Evolutionary conservation across 257 asterid species (phyloP), one percentile per base, ranked within the genome.

Genomic region (Solanum corneliomulleri): DNA sequence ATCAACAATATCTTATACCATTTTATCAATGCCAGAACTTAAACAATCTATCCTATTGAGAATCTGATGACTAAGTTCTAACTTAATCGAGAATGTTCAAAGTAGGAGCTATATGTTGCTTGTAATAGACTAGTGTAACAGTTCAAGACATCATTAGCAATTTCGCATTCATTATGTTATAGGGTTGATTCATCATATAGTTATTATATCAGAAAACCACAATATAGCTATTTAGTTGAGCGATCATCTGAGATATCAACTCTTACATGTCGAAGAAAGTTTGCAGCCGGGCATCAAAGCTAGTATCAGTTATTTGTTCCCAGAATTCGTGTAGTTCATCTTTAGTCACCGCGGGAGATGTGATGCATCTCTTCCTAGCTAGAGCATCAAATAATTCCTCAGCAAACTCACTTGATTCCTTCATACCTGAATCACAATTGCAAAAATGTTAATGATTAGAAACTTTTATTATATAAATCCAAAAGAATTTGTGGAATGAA

Each of bases 231-330:
- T 1, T 64, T 11, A 25, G 71, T 6, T 23, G 31, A n/a, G 70
- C 11, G 11, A 64, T 64, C 20, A 64, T n/a, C n/a, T n/a, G n/a
- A n/a, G n/a, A n/a, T n/a, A n/a, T n/a, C n/a, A n/a, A n/a, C n/a
- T n/a, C 85, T 87, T 75, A 87, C 89, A 87, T 87, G 87, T 87
- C 89, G 27, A 87, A 87, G 71, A 87, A 87, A 44, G 89, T 87
- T 84, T 87, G 85, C 23, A 87, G 85, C 42, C 89, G 62, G 68
- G 89, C 82, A 87, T 87, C 89, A 13, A 87, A 87, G 42, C 85
- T 7, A 62, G 82, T 85, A 56, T 87, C 89, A 1, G 87, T 70
- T 68, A 87, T 60, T 74, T 87, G 89, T 31, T 87, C 87, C 89
- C 89, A 87, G 77, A 87, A 87, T n/a, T 87, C 87, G 12, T 21